phyloP scores from a whole-genome alignment of 176 grass and related monocot species.

The Pontederia paniculata region DNA sequence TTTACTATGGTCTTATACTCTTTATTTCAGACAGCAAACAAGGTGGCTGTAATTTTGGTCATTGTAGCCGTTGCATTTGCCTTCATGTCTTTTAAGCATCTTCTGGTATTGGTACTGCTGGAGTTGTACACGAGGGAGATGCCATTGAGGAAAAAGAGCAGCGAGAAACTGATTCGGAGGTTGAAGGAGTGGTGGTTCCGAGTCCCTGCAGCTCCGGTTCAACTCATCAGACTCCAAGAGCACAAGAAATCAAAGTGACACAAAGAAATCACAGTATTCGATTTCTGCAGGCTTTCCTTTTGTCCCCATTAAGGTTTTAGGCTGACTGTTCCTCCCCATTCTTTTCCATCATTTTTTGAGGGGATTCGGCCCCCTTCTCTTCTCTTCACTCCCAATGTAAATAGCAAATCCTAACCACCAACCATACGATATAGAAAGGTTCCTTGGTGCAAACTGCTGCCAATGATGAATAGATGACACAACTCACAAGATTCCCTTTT shows the following conservation, averaged over 20 bases:
- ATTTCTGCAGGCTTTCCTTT: too few species aligned
- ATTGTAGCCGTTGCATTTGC: constrained; percentile 25
- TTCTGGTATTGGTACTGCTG: constrained; percentile 38
- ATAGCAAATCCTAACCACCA: too few species aligned
- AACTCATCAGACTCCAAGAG: constrained; percentile 34
- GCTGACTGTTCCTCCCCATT: too few species aligned
- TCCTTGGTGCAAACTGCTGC: too few species aligned
- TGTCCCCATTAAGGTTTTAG: too few species aligned
- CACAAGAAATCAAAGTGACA: constrained; percentile 35
- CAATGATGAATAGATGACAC: too few species aligned
- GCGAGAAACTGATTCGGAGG: constrained; percentile 75
- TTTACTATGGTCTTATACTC: too few species aligned
- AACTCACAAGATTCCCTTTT: too few species aligned
- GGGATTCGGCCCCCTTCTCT: too few species aligned
- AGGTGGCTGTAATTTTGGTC: constrained; percentile 35
- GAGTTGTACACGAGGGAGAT: constrained; percentile 88
- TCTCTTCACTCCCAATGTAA: too few species aligned
- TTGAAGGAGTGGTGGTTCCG: constrained; percentile 81
- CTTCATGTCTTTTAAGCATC: constrained; percentile 36
- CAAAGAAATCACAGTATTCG: not conserved
- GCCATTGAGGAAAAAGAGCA: constrained; percentile 71
- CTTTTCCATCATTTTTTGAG: too few species aligned
- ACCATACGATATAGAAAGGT: too few species aligned
- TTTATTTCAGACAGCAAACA: constrained; percentile 55
- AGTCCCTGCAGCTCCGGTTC: constrained; percentile 69